A percentile compares a stretch with the other conserved stretches of the same genome.
phyloP scores from a whole-genome alignment of 768 basidiomycete species.

The Strobilomyces dryophilus region DNA sequence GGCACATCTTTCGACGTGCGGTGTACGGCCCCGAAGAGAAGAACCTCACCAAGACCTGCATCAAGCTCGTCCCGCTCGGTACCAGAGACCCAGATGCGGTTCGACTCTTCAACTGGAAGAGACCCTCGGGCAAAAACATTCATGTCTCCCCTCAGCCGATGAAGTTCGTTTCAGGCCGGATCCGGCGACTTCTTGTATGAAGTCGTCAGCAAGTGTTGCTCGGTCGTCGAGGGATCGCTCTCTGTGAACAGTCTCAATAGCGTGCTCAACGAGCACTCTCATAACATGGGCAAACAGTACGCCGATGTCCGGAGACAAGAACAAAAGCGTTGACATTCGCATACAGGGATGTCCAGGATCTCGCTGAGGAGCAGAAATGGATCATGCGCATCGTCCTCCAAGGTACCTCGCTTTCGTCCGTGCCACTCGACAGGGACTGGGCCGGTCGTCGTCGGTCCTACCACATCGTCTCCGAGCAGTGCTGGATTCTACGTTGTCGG shows the following conservation, averaged over 20 bases:
- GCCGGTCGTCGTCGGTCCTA: slow-evolving; percentile 48
- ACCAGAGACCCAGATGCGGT: slow-evolving; percentile 76
- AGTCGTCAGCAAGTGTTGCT: slow-evolving; percentile 80
- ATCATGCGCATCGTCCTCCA: slow-evolving; percentile 94
- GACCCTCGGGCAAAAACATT: slow-evolving; percentile 65
- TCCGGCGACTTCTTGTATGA: slow-evolving; percentile 91
- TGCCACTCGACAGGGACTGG: slow-evolving; percentile 22
- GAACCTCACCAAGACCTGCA: slow-evolving; percentile 88
- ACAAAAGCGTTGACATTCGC: slow-evolving; percentile 4
- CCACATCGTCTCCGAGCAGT: slow-evolving; percentile 25
- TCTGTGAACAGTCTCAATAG: slow-evolving; percentile 83
- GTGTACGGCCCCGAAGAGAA: slow-evolving; percentile 94
- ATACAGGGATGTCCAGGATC: slow-evolving; percentile 69
- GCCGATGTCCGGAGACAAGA: slow-evolving; percentile 9
- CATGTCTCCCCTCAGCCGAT: slow-evolving; percentile 18
- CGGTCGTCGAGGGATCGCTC: slow-evolving; percentile 67
- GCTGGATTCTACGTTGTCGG: slow-evolving; percentile 25
- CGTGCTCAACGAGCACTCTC: slow-evolving; percentile 72
- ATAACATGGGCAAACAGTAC: slow-evolving; percentile 72
- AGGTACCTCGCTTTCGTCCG: slow-evolving; percentile 42
- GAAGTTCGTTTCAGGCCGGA: slow-evolving; percentile 42
- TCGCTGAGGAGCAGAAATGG: slow-evolving; percentile 91
- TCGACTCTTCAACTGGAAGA: slow-evolving; percentile 87
- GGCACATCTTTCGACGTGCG: slow-evolving; percentile 59
- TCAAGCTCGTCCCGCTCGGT: slow-evolving; percentile 83